Conservation (phyloP, 2,329 filamentous ascomycete genomes). For the Colletotrichum sp. region DNA sequence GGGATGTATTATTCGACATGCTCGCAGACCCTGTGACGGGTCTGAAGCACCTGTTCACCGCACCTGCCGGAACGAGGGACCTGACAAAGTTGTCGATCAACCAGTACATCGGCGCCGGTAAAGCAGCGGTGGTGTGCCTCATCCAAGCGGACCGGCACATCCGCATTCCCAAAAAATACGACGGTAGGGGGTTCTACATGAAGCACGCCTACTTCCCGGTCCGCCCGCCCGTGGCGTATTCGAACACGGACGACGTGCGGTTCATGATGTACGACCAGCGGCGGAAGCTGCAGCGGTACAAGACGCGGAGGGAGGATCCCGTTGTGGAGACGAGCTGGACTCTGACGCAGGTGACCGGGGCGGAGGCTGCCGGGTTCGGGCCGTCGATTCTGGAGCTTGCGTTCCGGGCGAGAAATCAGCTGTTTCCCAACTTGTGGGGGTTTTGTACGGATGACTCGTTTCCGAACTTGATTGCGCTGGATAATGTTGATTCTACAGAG, state of each 20-base stretch:
- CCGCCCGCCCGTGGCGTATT: neutral
- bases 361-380: neutral
- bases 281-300: neutral
- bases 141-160: neutral
- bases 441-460: neutral
- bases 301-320: neutral
- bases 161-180: neutral
- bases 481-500: neutral
- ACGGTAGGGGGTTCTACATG: neutral
- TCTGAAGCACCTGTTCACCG: neutral
- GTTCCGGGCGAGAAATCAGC: neutral
- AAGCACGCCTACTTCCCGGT: neutral
- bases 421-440: neutral
- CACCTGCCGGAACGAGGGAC: neutral
- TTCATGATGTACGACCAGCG: neutral
- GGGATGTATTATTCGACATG: neutral
- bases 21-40: neutral
- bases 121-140: neutral
- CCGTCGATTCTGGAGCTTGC: neutral
- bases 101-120: neutral
- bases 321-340: slow-evolving; percentile 1
- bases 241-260: neutral
- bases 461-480: neutral
- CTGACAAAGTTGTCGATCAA: neutral
- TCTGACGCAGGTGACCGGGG: neutral